Evolutionary conservation across 495 filamentous ascomycete genomes (phyloP), one percentile per base, ranked within the genome.

Genomic region (Penicillium chermesinum): DNA sequence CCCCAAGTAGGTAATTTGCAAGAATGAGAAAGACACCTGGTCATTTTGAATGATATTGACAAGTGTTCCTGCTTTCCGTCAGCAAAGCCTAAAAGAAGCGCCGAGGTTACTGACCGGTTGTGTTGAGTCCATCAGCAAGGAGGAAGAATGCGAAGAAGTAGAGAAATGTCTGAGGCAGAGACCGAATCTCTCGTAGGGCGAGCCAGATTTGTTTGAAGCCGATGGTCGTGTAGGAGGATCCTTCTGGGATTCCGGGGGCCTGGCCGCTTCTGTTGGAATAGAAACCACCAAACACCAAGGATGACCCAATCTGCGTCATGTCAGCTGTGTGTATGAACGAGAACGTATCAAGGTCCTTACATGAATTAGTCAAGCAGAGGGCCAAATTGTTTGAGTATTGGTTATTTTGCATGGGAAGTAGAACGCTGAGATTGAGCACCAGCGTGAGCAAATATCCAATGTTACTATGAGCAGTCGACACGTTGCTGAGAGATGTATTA

Each of bases 391-490:
- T 76, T 2, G 69, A 58, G 38, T 59, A 75, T n/a, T 55, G 50
- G 40, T 72, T 66, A 10, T 52, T 56, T 30, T 73, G 63, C 5
- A 75, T 53, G 1, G 73, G 72, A 15, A 76, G 49, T 2, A 76
- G 50, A 9, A 76, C 67, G 42, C 71, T 72, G 21, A 76, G 52
- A 32, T 75, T 76, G 38, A 76, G 55, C 7, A 69, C 63, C 7
- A 75, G 53, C 0, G 68, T 71, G 2, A 72, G 49, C 20, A 76
- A 42, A 46, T 76, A 76, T 37, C 73, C 73, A 37, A 76, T 75
- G 36, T 76, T 75, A 40, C 70, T 74, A 48, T 76, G 73, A 2
- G 71, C 73, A n/a, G 72, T 76, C 2, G 70, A 75, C 5, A 73
- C 63, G 21, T 70, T 73, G 49, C 70, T 74, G 40, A 13, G 13